Evolutionary conservation across 2,329 filamentous ascomycete species (phyloP).

Genomic region (Herpotrichia juniperi): DNA sequence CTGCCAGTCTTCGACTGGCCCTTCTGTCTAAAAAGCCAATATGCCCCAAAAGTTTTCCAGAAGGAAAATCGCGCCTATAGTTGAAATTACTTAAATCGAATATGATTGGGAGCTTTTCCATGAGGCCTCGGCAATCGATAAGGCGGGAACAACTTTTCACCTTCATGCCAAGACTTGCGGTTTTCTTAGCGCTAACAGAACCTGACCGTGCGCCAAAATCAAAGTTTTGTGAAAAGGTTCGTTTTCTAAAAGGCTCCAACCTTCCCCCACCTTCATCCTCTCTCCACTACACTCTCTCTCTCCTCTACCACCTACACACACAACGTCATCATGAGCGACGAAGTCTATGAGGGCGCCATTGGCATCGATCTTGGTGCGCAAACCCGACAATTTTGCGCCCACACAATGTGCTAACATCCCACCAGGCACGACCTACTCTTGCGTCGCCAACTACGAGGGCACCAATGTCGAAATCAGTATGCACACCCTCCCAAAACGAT

Average conservation of each 20-base stretch:
- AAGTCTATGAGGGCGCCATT: slow-evolving; percentile 99
- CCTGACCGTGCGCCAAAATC: neutral
- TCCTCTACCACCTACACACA: slow-evolving; percentile 34
- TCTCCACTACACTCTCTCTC: slow-evolving; percentile 35
- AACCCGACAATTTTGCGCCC: slow-evolving; percentile 5
- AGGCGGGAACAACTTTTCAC: neutral
- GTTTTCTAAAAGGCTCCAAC: slow-evolving; percentile 23
- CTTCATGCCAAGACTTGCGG: slow-evolving; percentile 22
- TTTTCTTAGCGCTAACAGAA: neutral
- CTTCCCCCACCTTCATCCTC: slow-evolving; percentile 32
- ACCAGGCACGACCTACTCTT: slow-evolving; percentile 98
- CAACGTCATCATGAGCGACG: slow-evolving; percentile 81
- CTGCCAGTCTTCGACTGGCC: no score
- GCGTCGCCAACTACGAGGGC: slow-evolving; percentile 99
- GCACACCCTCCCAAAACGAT: slow-evolving; percentile 39
- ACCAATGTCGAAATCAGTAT: slow-evolving; percentile 98
- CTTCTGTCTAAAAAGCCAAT: no score
- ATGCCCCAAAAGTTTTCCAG: no score
- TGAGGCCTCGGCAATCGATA: slow-evolving; percentile 11
- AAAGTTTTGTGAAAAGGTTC: no score
- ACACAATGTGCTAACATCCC: slow-evolving; percentile 39
- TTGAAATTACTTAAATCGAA: no score
- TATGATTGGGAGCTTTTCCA: neutral
- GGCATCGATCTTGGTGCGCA: slow-evolving; percentile 97
- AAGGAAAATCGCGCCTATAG: no score